A percentile compares a stretch with the other conserved stretches of the same genome.
Conservation (phyloP, 164 flowering plant species). For the Vitis labrusca region DNA sequence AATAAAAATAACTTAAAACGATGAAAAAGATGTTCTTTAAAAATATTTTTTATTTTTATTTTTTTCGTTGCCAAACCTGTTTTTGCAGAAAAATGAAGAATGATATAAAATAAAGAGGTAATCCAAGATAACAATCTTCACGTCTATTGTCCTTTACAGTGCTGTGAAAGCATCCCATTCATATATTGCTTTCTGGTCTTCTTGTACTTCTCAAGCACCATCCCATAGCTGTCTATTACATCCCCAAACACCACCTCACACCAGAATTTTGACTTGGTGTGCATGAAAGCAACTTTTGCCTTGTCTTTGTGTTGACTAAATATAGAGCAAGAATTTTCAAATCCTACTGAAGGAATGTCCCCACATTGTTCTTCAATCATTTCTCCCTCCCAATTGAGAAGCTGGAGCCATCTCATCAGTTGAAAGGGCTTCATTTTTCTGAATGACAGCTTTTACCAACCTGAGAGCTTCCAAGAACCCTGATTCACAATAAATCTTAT, state of each 20-base stretch:
- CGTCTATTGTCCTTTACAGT: slow-evolving; percentile 6
- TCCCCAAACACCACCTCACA: slow-evolving; percentile 38
- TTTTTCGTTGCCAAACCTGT: too few relatives aligned
- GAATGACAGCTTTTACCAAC: slow-evolving; percentile 30
- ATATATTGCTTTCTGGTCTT: slow-evolving; percentile 55
- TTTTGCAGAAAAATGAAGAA: too few relatives aligned
- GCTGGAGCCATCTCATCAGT: slow-evolving; percentile 50
- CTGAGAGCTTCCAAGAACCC: slow-evolving; percentile 37
- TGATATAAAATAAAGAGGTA: too few relatives aligned
- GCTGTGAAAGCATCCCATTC: slow-evolving; percentile 75
- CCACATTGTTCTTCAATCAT: slow-evolving; percentile 8
- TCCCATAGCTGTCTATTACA: slow-evolving; percentile 28
- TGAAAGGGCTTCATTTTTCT: slow-evolving; percentile 45
- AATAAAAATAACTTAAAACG: too few relatives aligned
- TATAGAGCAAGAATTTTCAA: slow-evolving; percentile 12
- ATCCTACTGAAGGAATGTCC: slow-evolving; percentile 17
- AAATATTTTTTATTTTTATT: too few relatives aligned
- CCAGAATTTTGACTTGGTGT: slow-evolving; percentile 51
- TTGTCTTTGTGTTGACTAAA: slow-evolving; percentile 21
- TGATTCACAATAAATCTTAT: slow-evolving; percentile 28
- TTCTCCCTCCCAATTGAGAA: slow-evolving; percentile 31
- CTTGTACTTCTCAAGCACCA: slow-evolving; percentile 52
- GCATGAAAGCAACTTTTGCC: slow-evolving; percentile 39
- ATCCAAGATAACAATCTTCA: too few relatives aligned
- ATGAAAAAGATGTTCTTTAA: too few relatives aligned